These are phyloP conservation scores for Kwoniella mangroviensis DNA, from an alignment of 768 basidiomycete genomes.

Conservation along the genomic window DNA sequence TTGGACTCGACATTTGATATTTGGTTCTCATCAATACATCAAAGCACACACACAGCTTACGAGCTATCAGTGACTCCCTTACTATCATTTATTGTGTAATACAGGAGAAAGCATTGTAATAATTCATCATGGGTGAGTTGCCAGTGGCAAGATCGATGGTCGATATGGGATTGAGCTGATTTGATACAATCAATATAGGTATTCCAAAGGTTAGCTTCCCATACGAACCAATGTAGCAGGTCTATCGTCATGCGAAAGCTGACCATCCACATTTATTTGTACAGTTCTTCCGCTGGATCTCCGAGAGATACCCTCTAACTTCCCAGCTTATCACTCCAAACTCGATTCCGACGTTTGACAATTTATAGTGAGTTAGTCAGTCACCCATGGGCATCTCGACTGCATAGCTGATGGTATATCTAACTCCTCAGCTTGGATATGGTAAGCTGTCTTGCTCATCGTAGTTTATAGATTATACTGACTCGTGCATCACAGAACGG, in stretches of 20 bases:
- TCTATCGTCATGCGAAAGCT: too few relatives aligned
- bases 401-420: slow-evolving; percentile 18
- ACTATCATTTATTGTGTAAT: background rate
- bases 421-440: slow-evolving; percentile 27
- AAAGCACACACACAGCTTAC: background rate
- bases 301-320: slow-evolving; percentile 97
- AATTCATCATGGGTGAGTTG: slow-evolving; percentile 33
- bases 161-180: slow-evolving; percentile 8
- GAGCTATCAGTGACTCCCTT: too few relatives aligned
- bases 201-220: slow-evolving; percentile 62
- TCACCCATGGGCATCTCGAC: too few relatives aligned
- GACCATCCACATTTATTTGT: background rate
- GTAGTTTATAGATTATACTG: background rate
- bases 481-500: slow-evolving; percentile 55
- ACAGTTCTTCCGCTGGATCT: slow-evolving; percentile 96
- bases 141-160: slow-evolving; percentile 1
- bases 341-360: slow-evolving; percentile 94
- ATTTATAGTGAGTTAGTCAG: slow-evolving; percentile 57
- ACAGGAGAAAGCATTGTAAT: background rate
- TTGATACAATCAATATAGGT: slow-evolving; percentile 52
- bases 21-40: background rate
- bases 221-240: too few relatives aligned
- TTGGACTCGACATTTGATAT: background rate
- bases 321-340: slow-evolving; percentile 98
- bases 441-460: slow-evolving; percentile 15